A percentile compares a stretch with the other conserved stretches of the same genome.
These are phyloP conservation scores for Ceratocystis huliohia DNA, from an alignment of 2,329 filamentous ascomycete species.

Conservation along the genomic window DNA sequence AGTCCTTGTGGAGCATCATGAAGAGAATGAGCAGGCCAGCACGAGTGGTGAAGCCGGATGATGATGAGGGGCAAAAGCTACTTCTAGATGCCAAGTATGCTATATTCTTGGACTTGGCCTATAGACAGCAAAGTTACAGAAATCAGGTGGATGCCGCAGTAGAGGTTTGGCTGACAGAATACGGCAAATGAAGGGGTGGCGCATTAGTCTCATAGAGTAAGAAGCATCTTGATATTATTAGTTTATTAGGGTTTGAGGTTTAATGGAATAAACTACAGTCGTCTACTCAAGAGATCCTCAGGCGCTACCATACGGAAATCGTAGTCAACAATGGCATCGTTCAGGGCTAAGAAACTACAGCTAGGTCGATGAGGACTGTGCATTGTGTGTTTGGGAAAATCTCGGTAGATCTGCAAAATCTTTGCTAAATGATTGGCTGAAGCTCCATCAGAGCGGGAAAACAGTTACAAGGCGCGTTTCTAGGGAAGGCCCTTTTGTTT, in stretches of 20 bases:
- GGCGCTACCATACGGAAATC: not conserved
- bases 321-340: not conserved
- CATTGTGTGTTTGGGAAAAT: not conserved
- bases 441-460: not conserved
- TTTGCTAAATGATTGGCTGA: not conserved
- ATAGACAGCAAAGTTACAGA: slow-evolving; percentile 72
- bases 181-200: slow-evolving; percentile 9
- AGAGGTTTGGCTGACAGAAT: slow-evolving; percentile 17
- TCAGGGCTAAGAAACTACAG: not conserved
- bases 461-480: not conserved
- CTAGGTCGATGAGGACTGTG: too few relatives aligned
- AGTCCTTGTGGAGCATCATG: slow-evolving; percentile 94
- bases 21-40: slow-evolving; percentile 93
- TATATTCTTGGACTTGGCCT: slow-evolving; percentile 88
- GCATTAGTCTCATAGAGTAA: not conserved
- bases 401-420: not conserved
- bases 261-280: not conserved
- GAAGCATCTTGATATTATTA: not conserved
- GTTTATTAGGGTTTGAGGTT: not conserved
- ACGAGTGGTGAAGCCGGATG: slow-evolving; percentile 63
- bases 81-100: slow-evolving; percentile 82
- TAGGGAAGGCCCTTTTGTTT: not conserved
- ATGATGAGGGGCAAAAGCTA: slow-evolving; percentile 59
- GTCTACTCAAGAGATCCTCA: too few relatives aligned
- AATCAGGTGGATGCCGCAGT: slow-evolving; percentile 57